Evolutionary conservation across 169 alveolate species (phyloP).

Genomic region (Eimeria mitis): DNA sequence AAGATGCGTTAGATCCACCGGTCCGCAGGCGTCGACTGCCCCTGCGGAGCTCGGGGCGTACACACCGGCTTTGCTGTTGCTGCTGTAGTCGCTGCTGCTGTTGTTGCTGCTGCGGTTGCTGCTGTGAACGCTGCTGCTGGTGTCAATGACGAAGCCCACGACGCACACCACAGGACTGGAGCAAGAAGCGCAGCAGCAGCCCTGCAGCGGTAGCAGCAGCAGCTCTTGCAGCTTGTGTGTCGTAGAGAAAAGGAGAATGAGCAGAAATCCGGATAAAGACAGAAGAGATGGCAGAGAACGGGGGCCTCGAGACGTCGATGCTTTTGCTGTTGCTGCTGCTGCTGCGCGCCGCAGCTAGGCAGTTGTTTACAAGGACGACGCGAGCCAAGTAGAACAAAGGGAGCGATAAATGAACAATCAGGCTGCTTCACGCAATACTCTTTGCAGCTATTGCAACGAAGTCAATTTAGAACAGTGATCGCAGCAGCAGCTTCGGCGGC

Average conservation of each 20-base stretch:
- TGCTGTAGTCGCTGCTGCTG: neutral
- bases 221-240: neutral
- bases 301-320: conserved; percentile 27
- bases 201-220: conserved; percentile 4
- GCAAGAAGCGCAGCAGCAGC: neutral
- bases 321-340: conserved; percentile 21
- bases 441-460: neutral
- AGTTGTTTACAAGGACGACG: neutral
- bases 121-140: neutral
- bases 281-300: neutral
- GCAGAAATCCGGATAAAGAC: neutral
- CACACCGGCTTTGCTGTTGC: conserved; percentile 11
- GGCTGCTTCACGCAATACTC: neutral
- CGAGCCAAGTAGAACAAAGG: neutral
- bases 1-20: neutral
- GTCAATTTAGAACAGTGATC: neutral
- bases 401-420: neutral
- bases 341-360: conserved; percentile 9
- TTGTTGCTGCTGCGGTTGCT: neutral
- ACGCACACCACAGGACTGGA: neutral
- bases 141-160: neutral
- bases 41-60: neutral
- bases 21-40: neutral
- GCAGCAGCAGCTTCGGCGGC: neutral
- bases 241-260: neutral